These are phyloP conservation scores for Schizonepeta tenuifolia DNA, from an alignment of 257 asterid species.

Conservation along the genomic window DNA sequence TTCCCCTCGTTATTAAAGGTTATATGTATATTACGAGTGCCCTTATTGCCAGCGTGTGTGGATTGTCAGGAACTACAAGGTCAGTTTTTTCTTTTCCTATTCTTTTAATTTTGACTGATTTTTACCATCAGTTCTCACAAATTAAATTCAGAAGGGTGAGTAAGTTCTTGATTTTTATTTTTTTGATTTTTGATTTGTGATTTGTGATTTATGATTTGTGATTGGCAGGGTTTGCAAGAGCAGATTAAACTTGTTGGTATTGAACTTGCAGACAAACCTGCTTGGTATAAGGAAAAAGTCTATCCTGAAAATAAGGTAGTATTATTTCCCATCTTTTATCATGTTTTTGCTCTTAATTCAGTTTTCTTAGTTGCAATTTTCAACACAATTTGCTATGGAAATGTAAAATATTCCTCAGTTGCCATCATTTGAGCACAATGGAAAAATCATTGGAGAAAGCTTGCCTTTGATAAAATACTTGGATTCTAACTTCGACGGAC, in stretches of 20 bases:
- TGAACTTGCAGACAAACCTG: constrained; percentile 55
- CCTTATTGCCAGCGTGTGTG: constrained; percentile 80
- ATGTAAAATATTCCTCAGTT: constrained; percentile 38
- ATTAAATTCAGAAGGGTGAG: neutral
- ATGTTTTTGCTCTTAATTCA: no score
- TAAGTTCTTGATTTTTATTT: no score
- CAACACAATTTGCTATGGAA: neutral
- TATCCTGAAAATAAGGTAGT: constrained; percentile 68
- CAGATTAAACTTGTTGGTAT: constrained; percentile 60
- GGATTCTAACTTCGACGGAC: constrained; percentile 56
- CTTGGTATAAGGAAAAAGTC: constrained; percentile 79
- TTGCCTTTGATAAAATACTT: constrained; percentile 53
- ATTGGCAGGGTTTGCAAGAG: constrained; percentile 55
- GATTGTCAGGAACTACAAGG: constrained; percentile 80
- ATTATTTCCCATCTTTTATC: neutral
- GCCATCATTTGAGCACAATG: constrained; percentile 65
- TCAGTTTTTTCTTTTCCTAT: neutral
- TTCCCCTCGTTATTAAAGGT: constrained; percentile 40
- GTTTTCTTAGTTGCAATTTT: no score
- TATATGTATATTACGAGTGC: constrained; percentile 62
- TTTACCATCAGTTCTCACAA: neutral
- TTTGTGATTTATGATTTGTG: constrained; percentile 1
- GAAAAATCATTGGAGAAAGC: constrained; percentile 59
- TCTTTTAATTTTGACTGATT: neutral
- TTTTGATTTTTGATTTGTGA: neutral